Base-by-base conservation (phyloP, 129 eudicot genomes). In the Artemisia annua region DNA sequence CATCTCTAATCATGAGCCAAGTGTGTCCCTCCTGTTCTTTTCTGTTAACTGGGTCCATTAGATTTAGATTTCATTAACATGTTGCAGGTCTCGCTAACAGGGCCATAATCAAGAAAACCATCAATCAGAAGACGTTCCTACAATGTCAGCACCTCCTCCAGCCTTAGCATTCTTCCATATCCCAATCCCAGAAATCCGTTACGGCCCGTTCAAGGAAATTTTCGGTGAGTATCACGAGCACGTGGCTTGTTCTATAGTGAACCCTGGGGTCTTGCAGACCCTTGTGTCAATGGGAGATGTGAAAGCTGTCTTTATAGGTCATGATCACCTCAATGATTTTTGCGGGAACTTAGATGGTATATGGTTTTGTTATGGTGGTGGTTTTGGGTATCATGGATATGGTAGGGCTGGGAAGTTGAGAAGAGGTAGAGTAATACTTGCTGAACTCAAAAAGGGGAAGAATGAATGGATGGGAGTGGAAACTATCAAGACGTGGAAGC, bases 321-420 rank as follows among this genome's bases (percentile, higher is more conserved):
- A 94, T 81, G 98, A 94, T 80, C 98, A 94, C 83, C 87, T 63
- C 9, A 94, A 94, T 51, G 98, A 94, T 74, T 94, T 89, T 59
- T 94, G 98, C 72, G 97, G 96, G 76, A 84, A 86, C 48, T 78
- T 94, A 22, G 69, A 79, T 30, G 96, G 96, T 15, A 70, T 94
- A 61, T 90, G 97, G 98, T 94, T 94, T 77, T 94, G 98, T 75
- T 94, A 94, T 78, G 98, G 98, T 17, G 98, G 98, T 26, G 98
- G 97, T 14, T 82, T 88, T 22, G 98, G 98, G 43, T 90, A 94
- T 79, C 98, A 94, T 76, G 98, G 91, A 14, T 94, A 94, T 81
- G 98, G 98, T 32, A 63, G 67, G 70, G 89, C 88, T 14, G 97
- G 97, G 67, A 70, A 77, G 90, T 70, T 89, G 7, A 90, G 97